phyloP scores from a whole-genome alignment of 305 asterid species.

The Striga hermonthica region DNA sequence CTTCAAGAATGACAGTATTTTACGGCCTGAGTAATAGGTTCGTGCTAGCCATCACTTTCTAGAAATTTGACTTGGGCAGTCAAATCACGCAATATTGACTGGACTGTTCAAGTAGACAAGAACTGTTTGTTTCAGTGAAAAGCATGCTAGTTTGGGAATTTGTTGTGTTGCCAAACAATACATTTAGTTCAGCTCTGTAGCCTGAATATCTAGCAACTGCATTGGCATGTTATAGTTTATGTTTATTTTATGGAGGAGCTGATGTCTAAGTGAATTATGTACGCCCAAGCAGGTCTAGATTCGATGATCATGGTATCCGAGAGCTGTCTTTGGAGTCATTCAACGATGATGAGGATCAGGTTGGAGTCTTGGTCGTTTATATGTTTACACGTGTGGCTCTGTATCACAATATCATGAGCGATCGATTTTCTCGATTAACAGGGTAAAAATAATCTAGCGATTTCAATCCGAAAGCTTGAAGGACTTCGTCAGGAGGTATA shows the following conservation, averaged over 20 bases:
- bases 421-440: conserved; percentile 32
- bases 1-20: not conserved
- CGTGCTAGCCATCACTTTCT: conserved; percentile 15
- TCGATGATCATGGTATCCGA: conserved; percentile 42
- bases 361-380: conserved; percentile 30
- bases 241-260: conserved; percentile 24
- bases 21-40: conserved; percentile 3
- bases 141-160: not conserved
- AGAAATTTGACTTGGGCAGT: conserved; percentile 17
- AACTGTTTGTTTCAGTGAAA: not conserved
- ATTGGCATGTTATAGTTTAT: too few relatives aligned
- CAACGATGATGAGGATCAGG: conserved; percentile 47
- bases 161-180: conserved; percentile 7
- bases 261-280: conserved; percentile 22
- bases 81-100: conserved; percentile 7
- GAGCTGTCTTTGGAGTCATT: conserved; percentile 50
- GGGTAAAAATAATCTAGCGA: conserved; percentile 45
- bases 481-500: conserved; percentile 56
- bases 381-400: conserved; percentile 11
- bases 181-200: conserved; percentile 14
- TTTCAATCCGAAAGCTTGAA: conserved; percentile 52
- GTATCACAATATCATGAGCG: conserved; percentile 15
- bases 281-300: conserved; percentile 40
- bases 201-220: too few relatives aligned
- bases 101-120: conserved; percentile 6